Evolutionary conservation across 768 basidiomycete species (phyloP).

Genomic region (Rickenella mellea): DNA sequence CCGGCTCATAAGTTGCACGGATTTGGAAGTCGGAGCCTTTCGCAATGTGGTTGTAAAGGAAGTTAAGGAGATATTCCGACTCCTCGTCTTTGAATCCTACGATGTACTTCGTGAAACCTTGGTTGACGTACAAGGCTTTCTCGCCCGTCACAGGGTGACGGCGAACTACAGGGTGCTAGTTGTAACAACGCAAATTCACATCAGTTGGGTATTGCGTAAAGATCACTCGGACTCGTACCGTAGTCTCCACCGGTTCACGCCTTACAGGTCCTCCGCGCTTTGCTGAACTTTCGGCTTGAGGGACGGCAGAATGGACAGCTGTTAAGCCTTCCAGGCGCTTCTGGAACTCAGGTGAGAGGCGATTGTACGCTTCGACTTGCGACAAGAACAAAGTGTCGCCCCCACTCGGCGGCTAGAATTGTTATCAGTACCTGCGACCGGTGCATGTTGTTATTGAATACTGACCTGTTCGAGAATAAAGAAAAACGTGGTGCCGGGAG

Average conservation of each 20-base stretch:
- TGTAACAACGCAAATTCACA: too few relatives aligned
- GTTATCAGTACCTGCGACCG: too few relatives aligned
- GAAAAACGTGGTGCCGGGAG: constrained; percentile 14
- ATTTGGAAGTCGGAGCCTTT: constrained; percentile 7
- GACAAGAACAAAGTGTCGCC: constrained; percentile 18
- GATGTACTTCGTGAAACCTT: constrained; percentile 11
- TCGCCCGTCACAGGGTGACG: constrained; percentile 19
- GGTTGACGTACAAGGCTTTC: constrained; percentile 17
- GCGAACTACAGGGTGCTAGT: constrained; percentile 14
- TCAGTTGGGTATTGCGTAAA: not conserved
- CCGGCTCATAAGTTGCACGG: constrained; percentile 16
- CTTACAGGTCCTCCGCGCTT: constrained; percentile 13
- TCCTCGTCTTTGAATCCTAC: constrained; percentile 15
- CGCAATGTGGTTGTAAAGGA: constrained; percentile 12
- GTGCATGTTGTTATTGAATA: too few relatives aligned
- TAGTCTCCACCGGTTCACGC: constrained; percentile 13
- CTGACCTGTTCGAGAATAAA: constrained; percentile 7
- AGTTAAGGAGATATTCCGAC: constrained; percentile 11
- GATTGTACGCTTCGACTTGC: constrained; percentile 17
- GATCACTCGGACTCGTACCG: constrained; percentile 1
- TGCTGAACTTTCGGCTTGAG: constrained; percentile 14
- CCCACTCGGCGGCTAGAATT: too few relatives aligned
- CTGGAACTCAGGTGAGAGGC: constrained; percentile 17
- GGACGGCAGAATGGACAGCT: constrained; percentile 17
- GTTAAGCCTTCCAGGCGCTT: constrained; percentile 16